Evolutionary conservation across 305 asterid species (phyloP), one percentile per base, ranked within the genome.

Genomic region (Solanum aculeatissimum): DNA sequence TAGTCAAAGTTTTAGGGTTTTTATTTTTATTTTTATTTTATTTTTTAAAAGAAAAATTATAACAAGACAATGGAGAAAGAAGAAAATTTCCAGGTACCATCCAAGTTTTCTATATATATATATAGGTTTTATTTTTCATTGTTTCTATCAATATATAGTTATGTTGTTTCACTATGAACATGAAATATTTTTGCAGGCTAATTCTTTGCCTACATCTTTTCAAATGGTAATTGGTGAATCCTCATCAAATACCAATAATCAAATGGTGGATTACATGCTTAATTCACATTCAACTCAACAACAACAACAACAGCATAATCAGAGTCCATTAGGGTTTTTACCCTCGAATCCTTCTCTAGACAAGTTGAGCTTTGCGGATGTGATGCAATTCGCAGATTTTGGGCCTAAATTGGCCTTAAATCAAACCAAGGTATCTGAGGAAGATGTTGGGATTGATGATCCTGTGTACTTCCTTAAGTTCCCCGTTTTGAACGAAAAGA

Each of bases 311-410:
- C 90, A 86, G 6, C 84, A 86, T 10, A 54, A 51, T 3, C 65
- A 77, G 47, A 85, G 54, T 27, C 55, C 92, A 4, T 75, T 92
- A 4, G 89, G 80, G 74, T 90, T 88, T 7, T 90, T 88, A 62
- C 88, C 81, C 69, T 40, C 25, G 7, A 49, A 90, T 32, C 88
- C 95, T 10, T 93, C 97, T 25, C 88, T 91, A 62, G 98, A 95
- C 87, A 91, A 92, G 90, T 66, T 96, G 86, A 93, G 96, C 86
- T 96, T 96, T 15, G 98, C 97, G 0, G 99, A 95, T 81, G 98
- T 93, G 85, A 96, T 96, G 98, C 98, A 96, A 86, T 94, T 96
- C 49, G 96, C 99, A 0, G 99, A 95, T 79, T 93, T 95, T 55
- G 98, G 98, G 9, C 95, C 96, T 3, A 93, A 91, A 82, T 81